Conservation (phyloP, 202 grass and related monocot genomes). For the Tripidium arundinaceum region DNA sequence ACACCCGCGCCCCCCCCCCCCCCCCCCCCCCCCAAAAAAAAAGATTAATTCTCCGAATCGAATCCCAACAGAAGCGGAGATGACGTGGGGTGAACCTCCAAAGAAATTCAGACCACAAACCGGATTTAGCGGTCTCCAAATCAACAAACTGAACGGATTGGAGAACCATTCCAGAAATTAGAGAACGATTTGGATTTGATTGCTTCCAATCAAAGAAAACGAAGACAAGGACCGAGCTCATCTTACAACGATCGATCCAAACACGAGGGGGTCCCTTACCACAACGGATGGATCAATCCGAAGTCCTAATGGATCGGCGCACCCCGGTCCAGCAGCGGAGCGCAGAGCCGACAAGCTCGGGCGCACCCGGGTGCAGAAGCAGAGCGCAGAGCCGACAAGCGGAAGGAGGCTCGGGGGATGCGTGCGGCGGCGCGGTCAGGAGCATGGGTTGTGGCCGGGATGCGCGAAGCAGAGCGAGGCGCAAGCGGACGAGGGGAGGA, state of each 20-base stretch:
- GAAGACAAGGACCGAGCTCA: not conserved
- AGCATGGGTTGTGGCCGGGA: not conserved
- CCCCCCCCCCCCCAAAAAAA: too few relatives aligned
- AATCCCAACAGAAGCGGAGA: not conserved
- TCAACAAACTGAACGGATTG: not conserved
- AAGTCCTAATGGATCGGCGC: constrained; percentile 3
- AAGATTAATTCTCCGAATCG: not conserved
- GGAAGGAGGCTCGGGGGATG: not conserved
- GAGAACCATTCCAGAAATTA: not conserved
- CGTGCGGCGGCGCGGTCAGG: not conserved
- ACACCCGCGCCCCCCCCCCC: too few relatives aligned
- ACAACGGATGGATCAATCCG: not conserved
- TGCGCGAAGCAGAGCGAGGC: not conserved
- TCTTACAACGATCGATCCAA: not conserved
- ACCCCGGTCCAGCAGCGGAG: not conserved
- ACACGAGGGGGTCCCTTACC: not conserved
- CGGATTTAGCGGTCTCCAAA: not conserved
- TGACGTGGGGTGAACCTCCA: not conserved
- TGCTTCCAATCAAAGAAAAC: not conserved
- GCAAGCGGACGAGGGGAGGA: not conserved
- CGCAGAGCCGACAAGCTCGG: not conserved
- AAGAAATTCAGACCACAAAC: not conserved
- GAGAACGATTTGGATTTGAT: not conserved
- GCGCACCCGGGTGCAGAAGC: not conserved
- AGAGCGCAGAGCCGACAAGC: not conserved